These are phyloP conservation scores for Trametes gibbosa DNA, from an alignment of 768 basidiomycete genomes.

Conservation along the genomic window DNA sequence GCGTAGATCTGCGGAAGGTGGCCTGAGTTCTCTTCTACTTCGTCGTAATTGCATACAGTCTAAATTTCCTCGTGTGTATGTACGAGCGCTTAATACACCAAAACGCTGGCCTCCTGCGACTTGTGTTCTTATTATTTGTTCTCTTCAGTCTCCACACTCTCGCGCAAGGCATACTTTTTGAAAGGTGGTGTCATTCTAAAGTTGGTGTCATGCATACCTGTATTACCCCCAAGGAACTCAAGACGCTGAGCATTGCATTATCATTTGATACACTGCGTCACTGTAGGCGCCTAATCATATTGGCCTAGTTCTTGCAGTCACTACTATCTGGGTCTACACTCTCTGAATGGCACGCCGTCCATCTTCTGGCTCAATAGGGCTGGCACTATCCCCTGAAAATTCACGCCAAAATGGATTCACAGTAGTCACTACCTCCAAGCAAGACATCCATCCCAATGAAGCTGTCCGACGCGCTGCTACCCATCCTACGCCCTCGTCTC, in stretches of 20 bases:
- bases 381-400: constrained; percentile 25
- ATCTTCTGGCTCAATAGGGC: constrained; percentile 31
- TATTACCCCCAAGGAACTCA: too few species aligned
- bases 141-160: background rate
- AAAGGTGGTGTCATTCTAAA: background rate
- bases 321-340: background rate
- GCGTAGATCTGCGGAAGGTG: background rate
- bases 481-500: constrained; percentile 20
- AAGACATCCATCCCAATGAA: background rate
- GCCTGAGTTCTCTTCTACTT: background rate
- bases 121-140: background rate
- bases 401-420: constrained; percentile 21
- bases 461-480: constrained; percentile 3
- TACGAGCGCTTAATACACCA: constrained; percentile 19
- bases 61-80: constrained; percentile 16
- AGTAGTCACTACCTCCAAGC: constrained; percentile 19
- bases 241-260: background rate
- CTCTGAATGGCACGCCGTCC: constrained; percentile 39
- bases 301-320: background rate
- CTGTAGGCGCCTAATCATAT: background rate
- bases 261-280: background rate
- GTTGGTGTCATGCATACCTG: background rate
- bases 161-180: too few species aligned
- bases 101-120: background rate
- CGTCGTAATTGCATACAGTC: background rate